Percentiles rank a stretch among this genome's conserved stretches.
phyloP scores from a whole-genome alignment of 768 basidiomycete genomes.

The Tylopilus vinaceipallidus region DNA sequence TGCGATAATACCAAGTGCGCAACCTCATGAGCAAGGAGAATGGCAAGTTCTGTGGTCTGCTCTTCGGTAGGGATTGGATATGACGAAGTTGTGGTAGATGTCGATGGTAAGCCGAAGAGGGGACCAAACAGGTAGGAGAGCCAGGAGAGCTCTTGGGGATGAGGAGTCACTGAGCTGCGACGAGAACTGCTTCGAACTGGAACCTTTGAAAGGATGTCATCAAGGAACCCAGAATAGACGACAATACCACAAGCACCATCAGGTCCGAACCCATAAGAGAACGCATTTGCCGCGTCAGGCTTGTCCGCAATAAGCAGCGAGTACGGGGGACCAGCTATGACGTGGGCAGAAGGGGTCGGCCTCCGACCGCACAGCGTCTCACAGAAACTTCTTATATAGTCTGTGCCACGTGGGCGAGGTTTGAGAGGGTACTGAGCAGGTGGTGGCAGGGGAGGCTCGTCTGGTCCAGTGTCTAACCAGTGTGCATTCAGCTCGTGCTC shows the following conservation, averaged over 20 bases:
- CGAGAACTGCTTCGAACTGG: constrained; percentile 23
- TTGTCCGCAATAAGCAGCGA: constrained; percentile 87
- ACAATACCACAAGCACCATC: constrained; percentile 92
- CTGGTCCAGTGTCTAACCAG: constrained; percentile 52
- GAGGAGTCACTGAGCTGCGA: constrained; percentile 17
- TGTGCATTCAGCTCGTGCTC: constrained; percentile 54
- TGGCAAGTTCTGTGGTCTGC: constrained; percentile 86
- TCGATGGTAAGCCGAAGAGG: constrained; percentile 34
- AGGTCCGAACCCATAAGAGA: constrained; percentile 93
- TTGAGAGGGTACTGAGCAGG: constrained; percentile 76
- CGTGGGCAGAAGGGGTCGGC: constrained; percentile 46
- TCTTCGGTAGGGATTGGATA: constrained; percentile 66
- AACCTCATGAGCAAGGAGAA: constrained; percentile 91
- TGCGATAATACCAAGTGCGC: constrained; percentile 89
- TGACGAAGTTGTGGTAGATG: constrained; percentile 28
- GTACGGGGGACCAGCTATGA: constrained; percentile 81
- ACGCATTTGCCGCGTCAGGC: constrained; percentile 83
- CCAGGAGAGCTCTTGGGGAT: constrained; percentile 37
- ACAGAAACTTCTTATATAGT: constrained; percentile 60
- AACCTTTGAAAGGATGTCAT: constrained; percentile 68
- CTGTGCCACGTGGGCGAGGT: constrained; percentile 79
- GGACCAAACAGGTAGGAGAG: constrained; percentile 48
- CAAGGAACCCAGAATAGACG: constrained; percentile 90
- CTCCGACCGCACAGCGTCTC: constrained; percentile 48
- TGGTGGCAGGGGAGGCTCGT: constrained; percentile 68